A percentile compares a stretch with the other conserved stretches of the same genome.
Evolutionary conservation across 768 basidiomycete species (phyloP).

Genomic region (Amanita polypyramis): DNA sequence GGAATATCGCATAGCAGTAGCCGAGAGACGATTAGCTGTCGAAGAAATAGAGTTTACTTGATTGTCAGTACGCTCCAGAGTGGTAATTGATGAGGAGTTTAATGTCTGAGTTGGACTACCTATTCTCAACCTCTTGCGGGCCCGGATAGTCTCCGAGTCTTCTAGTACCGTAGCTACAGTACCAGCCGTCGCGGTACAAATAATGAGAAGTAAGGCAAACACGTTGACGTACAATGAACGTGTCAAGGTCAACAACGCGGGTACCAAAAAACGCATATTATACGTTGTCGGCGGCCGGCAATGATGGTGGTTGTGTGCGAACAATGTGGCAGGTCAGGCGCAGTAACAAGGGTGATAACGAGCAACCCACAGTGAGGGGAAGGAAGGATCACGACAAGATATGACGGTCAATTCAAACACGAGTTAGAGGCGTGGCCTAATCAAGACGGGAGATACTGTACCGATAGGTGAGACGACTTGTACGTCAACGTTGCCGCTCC

Average conservation of each 20-base stretch:
- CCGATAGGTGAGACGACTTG: constrained; percentile 22
- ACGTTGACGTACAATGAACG: constrained; percentile 8
- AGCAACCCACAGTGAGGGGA: no score
- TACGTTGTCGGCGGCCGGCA: background rate
- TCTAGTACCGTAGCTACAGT: background rate
- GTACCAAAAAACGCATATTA: constrained; percentile 5
- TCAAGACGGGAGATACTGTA: constrained; percentile 12
- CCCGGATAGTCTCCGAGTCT: constrained; percentile 44
- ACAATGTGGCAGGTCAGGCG: background rate
- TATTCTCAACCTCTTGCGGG: constrained; percentile 64
- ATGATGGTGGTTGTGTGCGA: background rate
- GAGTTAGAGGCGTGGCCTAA: constrained; percentile 7
- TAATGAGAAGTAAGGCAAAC: constrained; percentile 7
- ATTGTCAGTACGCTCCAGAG: constrained; percentile 20
- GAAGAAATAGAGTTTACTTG: background rate
- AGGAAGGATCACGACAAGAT: background rate
- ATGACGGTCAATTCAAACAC: background rate
- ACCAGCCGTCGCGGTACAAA: constrained; percentile 14
- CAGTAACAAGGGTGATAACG: background rate
- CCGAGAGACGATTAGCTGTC: constrained; percentile 14
- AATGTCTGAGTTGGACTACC: constrained; percentile 23
- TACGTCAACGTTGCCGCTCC: constrained; percentile 21
- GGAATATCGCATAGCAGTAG: constrained; percentile 35
- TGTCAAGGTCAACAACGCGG: background rate
- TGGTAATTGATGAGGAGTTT: constrained; percentile 14